Evolutionary conservation across 148 eudicot species (phyloP).

Genomic region (Linanthus parryae): DNA sequence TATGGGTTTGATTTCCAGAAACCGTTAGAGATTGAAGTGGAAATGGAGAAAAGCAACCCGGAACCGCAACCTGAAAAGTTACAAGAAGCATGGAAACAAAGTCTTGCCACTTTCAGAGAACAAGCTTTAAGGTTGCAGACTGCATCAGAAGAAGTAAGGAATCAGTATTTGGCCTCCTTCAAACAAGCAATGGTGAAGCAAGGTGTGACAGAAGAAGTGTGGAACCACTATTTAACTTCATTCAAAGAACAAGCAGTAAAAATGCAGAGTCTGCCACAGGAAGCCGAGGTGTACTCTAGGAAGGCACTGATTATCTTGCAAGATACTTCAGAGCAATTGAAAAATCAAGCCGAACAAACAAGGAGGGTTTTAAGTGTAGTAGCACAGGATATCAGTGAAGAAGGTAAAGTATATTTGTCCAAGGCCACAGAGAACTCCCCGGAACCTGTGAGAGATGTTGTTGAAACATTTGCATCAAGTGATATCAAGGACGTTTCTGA

Average conservation of each 20-base stretch:
- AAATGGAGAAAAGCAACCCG: conserved; percentile 37
- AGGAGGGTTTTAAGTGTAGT: conserved; percentile 51
- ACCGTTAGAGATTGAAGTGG: conserved; percentile 41
- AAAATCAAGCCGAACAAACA: conserved; percentile 87
- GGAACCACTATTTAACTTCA: conserved; percentile 61
- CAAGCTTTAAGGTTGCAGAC: conserved; percentile 70
- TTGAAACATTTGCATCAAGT: conserved; percentile 73
- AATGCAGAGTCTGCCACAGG: conserved; percentile 77
- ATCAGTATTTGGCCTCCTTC: no score
- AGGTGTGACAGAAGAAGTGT: conserved; percentile 74
- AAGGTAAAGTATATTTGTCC: conserved; percentile 54
- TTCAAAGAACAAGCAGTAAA: conserved; percentile 79
- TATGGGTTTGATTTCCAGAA: no score
- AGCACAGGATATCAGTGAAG: conserved; percentile 64
- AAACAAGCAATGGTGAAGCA: no score
- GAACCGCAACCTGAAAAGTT: conserved; percentile 46
- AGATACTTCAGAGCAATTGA: conserved; percentile 64
- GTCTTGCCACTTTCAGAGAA: conserved; percentile 68
- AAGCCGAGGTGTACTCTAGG: conserved; percentile 68
- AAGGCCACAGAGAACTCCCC: conserved; percentile 76
- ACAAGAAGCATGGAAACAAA: conserved; percentile 74
- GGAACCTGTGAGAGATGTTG: conserved; percentile 85
- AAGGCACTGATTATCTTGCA: conserved; percentile 57
- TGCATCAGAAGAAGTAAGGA: conserved; percentile 87
- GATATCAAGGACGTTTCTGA: conserved; percentile 57